Conservation (phyloP, 441 rosid species). For the Viola pubescens region DNA sequence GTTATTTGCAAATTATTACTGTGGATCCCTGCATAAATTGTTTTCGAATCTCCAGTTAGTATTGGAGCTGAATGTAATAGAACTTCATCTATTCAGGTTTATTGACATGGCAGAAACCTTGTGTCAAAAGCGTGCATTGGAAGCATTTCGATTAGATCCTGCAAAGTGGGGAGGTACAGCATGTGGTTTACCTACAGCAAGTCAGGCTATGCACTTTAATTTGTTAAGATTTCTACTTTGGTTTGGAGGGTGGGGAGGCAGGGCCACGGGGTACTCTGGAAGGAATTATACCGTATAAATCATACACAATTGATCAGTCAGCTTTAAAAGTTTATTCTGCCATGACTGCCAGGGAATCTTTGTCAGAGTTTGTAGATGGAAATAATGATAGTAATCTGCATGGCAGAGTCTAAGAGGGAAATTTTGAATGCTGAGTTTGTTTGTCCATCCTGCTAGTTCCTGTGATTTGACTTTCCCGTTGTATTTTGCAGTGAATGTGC, state of each 20-base stretch:
- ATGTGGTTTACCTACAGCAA: background rate
- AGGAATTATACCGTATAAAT: too few species aligned
- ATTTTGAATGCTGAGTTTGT: background rate
- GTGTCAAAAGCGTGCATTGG: slow-evolving; percentile 86
- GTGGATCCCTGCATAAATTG: background rate
- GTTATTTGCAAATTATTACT: background rate
- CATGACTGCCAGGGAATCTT: too few species aligned
- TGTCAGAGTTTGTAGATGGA: too few species aligned
- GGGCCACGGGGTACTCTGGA: background rate
- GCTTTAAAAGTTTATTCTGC: too few species aligned
- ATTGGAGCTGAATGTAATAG: background rate
- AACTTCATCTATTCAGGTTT: slow-evolving; percentile 41
- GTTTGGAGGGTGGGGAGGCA: background rate
- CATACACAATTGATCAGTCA: background rate
- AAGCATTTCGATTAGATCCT: slow-evolving; percentile 84
- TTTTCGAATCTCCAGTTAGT: background rate
- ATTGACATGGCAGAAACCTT: slow-evolving; percentile 90
- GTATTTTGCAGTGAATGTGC: slow-evolving; percentile 37
- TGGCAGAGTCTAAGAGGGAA: background rate
- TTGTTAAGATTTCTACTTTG: background rate
- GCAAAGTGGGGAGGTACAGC: slow-evolving; percentile 87
- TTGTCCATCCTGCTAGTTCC: background rate
- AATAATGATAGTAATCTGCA: too few species aligned
- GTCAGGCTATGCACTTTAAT: background rate
- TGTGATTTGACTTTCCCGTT: slow-evolving; percentile 3